A percentile compares a stretch with the other conserved stretches of the same genome.
phyloP scores from a whole-genome alignment of 805 yeast species.

The Wickerhamiella kurtzmanii region DNA sequence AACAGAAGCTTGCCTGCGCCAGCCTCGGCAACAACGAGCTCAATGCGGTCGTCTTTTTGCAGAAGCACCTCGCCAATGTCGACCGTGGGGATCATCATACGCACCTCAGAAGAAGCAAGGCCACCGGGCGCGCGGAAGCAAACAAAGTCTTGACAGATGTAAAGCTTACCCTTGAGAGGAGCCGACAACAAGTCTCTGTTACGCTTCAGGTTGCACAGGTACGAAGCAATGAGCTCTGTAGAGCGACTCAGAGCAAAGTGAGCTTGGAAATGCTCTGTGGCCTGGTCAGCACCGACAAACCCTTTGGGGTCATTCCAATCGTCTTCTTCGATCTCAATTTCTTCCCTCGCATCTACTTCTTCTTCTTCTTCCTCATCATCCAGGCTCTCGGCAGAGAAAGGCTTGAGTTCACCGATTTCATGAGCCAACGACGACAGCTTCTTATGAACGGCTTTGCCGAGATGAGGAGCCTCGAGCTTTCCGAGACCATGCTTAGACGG shows the following conservation, averaged over 20 bases:
- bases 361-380: neutral
- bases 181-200: slow-evolving; percentile 26
- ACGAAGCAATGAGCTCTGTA: slow-evolving; percentile 43
- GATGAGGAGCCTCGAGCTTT: neutral
- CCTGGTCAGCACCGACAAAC: slow-evolving; percentile 24
- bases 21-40: slow-evolving; percentile 1
- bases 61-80: slow-evolving; percentile 57
- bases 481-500: neutral
- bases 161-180: slow-evolving; percentile 47
- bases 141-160: slow-evolving; percentile 52
- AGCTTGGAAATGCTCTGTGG: slow-evolving; percentile 45
- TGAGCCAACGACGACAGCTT: neutral
- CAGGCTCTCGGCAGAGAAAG: slow-evolving; percentile 1
- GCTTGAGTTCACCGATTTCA: neutral
- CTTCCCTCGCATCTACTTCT: too few species aligned
- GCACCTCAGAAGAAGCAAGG: slow-evolving; percentile 53
- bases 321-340: neutral
- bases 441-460: neutral
- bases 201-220: neutral
- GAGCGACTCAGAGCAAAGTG: slow-evolving; percentile 50
- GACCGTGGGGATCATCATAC: slow-evolving; percentile 65
- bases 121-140: slow-evolving; percentile 74
- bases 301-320: neutral
- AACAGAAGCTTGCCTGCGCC: neutral
- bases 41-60: slow-evolving; percentile 31